Percentiles rank a stretch among this genome's conserved stretches.
Conservation (phyloP, 2,329 filamentous ascomycete species). For the Fusarium scirpi region DNA sequence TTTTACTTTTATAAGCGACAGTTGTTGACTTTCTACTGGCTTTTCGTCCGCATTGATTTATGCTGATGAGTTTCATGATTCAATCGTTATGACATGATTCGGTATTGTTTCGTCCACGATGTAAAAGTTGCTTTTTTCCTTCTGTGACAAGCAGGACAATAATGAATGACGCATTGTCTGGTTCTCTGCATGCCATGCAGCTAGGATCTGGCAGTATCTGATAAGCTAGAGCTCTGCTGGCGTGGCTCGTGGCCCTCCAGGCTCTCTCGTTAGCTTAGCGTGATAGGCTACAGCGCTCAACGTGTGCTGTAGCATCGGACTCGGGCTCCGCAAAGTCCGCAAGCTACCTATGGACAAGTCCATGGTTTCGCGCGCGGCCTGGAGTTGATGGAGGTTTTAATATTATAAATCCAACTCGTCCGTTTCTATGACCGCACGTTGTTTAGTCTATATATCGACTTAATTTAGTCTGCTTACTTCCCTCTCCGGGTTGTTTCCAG, state of each 20-base stretch:
- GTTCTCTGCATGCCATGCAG: constrained; percentile 23
- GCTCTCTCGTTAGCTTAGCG: constrained; percentile 4
- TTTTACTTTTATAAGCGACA: neutral
- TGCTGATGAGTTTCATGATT: neutral
- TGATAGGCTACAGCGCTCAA: constrained; percentile 9
- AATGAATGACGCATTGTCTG: constrained; percentile 38
- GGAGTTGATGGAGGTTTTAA: neutral
- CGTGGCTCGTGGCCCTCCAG: constrained; percentile 14
- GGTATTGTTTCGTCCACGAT: neutral
- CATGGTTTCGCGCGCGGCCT: constrained; percentile 16
- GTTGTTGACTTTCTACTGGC: constrained; percentile 16
- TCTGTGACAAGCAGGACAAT: constrained; percentile 14
- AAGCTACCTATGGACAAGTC: neutral
- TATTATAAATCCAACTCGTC: constrained; percentile 14
- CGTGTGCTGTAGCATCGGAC: constrained; percentile 20
- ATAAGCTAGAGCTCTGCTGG: constrained; percentile 38
- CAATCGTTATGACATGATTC: neutral
- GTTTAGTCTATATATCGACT: neutral
- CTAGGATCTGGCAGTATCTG: constrained; percentile 38
- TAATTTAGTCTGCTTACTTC: constrained; percentile 14
- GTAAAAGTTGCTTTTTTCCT: constrained; percentile 5
- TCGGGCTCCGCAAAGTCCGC: constrained; percentile 38
- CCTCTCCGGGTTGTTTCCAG: neutral
- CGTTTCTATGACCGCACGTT: constrained; percentile 5
- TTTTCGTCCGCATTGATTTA: neutral